Percentiles rank a stretch among this genome's conserved stretches.
phyloP scores from a whole-genome alignment of 164 flowering plant genomes.

The Vitis cinerea region DNA sequence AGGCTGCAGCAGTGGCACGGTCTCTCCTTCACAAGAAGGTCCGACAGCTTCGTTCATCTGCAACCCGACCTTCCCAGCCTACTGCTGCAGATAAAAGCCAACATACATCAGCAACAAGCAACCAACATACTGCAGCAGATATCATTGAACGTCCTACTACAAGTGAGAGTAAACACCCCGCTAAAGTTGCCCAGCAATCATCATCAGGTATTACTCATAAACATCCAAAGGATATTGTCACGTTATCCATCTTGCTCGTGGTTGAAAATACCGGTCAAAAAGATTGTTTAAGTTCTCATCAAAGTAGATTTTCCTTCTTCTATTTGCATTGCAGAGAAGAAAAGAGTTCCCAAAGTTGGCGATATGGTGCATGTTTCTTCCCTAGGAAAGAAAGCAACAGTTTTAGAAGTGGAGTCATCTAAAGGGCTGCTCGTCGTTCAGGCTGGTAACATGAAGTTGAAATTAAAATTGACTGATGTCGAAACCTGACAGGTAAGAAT shows the following conservation, averaged over 20 bases:
- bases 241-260: too few species aligned
- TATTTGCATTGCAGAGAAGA: slow-evolving; percentile 42
- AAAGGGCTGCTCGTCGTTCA: slow-evolving; percentile 69
- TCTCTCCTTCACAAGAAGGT: slow-evolving; percentile 61
- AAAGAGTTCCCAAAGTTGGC: slow-evolving; percentile 62
- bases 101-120: slow-evolving; percentile 6
- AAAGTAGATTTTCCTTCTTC: neutral
- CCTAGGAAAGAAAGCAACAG: slow-evolving; percentile 56
- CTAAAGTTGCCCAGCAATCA: slow-evolving; percentile 13
- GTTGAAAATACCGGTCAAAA: too few species aligned
- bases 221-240: too few species aligned
- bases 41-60: slow-evolving; percentile 45
- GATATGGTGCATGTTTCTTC: slow-evolving; percentile 60
- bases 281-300: too few species aligned
- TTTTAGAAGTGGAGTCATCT: slow-evolving; percentile 59
- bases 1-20: slow-evolving; percentile 63
- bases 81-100: slow-evolving; percentile 11
- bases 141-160: slow-evolving; percentile 6
- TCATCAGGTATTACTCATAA: slow-evolving; percentile 35
- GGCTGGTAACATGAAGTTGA: slow-evolving; percentile 73
- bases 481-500: slow-evolving; percentile 21
- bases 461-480: slow-evolving; percentile 56
- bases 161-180: slow-evolving; percentile 10
- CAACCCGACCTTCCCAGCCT: slow-evolving; percentile 21
- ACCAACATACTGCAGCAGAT: slow-evolving; percentile 13